Base-by-base conservation (phyloP, 106 monocot genomes). In the Posidonia australis region DNA sequence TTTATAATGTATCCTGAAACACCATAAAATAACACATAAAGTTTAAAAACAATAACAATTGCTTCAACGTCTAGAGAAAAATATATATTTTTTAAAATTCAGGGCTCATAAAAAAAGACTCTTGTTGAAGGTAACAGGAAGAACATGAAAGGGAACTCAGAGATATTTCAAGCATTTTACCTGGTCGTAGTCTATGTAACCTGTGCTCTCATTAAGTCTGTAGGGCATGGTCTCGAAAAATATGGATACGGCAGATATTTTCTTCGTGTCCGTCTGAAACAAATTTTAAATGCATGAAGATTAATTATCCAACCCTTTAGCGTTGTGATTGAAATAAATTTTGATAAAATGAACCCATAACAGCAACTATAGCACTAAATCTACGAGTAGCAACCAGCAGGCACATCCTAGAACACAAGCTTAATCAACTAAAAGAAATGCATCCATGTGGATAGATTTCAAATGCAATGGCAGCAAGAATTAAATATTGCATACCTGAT, bases 171-270 rank as follows among this genome's bases (percentile, higher is more conserved):
- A 4, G 36, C 36, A 36, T 36, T 14, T 30, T 31, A 90, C 90
- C 86, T 96, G 96, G 29, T 96, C 90, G 67, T 96, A 96, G 68
- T 96, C 90, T 74, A 96, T 96, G 76, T 87, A 96, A 32, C 96
- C 96, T 49, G 96, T 96, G 62, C 78, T 82, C 82, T 96, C 96
- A 68, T 96, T 69, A 70, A 96, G 72, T 62, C 96, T 80, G 71
- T 90, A 96, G 49, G 96, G 96, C 96, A 96, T 96, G 65, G 96
- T 96, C 74, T 90, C 96, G 69, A 96, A 96, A 77, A 90, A 96
- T 59, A 96, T 87, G 16, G 96, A 96, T 36, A 90, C 90, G 21
- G 90, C 96, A 77, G 90, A 96, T 66, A 96, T 96, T 80, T 96
- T 96, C 84, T 96, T 96, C 21, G 94, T 96, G 74, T 96, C 94